Evolutionary conservation across 2,329 filamentous ascomycete species (phyloP).

Genomic region (Gyromitra esculenta): DNA sequence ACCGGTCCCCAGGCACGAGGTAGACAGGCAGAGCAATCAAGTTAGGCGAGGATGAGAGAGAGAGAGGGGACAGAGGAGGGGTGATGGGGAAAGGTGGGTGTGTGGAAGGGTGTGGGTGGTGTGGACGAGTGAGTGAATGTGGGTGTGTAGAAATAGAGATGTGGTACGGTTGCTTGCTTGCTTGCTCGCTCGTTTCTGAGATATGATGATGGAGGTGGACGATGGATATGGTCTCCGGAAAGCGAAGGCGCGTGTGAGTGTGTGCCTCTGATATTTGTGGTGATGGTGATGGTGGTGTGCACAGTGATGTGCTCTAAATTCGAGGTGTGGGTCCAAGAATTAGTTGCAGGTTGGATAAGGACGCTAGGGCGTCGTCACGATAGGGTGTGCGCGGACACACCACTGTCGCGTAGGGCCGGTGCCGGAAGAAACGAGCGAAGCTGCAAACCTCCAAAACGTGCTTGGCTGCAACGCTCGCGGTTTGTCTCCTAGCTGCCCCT

Average conservation of each 20-base stretch:
- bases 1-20: slow-evolving; percentile 29
- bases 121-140: slow-evolving; percentile 1
- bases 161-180: background rate
- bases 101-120: slow-evolving; percentile 15
- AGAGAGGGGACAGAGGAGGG: slow-evolving; percentile 4
- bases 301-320: slow-evolving; percentile 48
- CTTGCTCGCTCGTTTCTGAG: slow-evolving; percentile 37
- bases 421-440: slow-evolving; percentile 36
- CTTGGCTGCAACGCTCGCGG: slow-evolving; percentile 36
- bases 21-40: slow-evolving; percentile 29
- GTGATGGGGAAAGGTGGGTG: background rate
- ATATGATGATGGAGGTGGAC: slow-evolving; percentile 44
- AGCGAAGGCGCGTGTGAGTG: slow-evolving; percentile 36
- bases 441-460: slow-evolving; percentile 34
- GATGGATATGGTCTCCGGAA: slow-evolving; percentile 44
- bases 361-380: slow-evolving; percentile 49
- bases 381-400: slow-evolving; percentile 49
- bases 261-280: slow-evolving; percentile 38
- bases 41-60: slow-evolving; percentile 25
- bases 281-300: slow-evolving; percentile 12
- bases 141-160: slow-evolving; percentile 20
- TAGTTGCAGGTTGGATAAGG: slow-evolving; percentile 50
- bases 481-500: slow-evolving; percentile 41
- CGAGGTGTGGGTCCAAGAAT: slow-evolving; percentile 40
- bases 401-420: slow-evolving; percentile 21